These are phyloP conservation scores for Colletotrichum karsti DNA, from an alignment of 2,329 filamentous ascomycete genomes.

Conservation along the genomic window DNA sequence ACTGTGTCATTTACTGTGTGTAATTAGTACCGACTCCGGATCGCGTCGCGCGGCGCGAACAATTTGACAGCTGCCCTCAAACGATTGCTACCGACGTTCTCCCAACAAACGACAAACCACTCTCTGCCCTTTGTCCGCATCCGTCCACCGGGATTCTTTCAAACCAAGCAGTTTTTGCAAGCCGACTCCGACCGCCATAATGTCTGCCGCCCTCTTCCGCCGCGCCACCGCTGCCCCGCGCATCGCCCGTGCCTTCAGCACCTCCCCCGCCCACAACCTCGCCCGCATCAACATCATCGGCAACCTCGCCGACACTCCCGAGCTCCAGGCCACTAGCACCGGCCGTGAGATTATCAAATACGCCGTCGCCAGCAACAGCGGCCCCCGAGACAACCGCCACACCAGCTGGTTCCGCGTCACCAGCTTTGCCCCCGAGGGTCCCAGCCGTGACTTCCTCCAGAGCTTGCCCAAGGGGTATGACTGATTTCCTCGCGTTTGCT, in stretches of 20 bases:
- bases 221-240: constrained; percentile 57
- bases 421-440: constrained; percentile 74
- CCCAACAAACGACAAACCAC: too few relatives aligned
- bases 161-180: neutral
- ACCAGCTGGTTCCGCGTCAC: constrained; percentile 88
- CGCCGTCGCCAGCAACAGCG: constrained; percentile 74
- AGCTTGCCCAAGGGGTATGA: constrained; percentile 86
- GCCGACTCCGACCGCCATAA: constrained; percentile 31
- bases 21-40: neutral
- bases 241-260: constrained; percentile 77
- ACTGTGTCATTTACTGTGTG: too few relatives aligned
- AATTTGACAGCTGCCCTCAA: neutral
- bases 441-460: constrained; percentile 76
- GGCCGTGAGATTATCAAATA: constrained; percentile 83
- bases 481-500: neutral
- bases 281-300: constrained; percentile 89
- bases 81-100: too few relatives aligned
- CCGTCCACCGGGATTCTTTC: neutral
- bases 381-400: constrained; percentile 73
- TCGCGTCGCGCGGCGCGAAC: constrained; percentile 3
- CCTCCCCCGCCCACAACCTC: constrained; percentile 69
- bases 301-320: constrained; percentile 82
- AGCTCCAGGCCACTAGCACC: constrained; percentile 73
- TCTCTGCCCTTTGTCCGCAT: neutral
- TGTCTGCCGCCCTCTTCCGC: constrained; percentile 61